Evolutionary conservation across 2,329 filamentous ascomycete genomes (phyloP).

Genomic region (Cytospora piceae): DNA sequence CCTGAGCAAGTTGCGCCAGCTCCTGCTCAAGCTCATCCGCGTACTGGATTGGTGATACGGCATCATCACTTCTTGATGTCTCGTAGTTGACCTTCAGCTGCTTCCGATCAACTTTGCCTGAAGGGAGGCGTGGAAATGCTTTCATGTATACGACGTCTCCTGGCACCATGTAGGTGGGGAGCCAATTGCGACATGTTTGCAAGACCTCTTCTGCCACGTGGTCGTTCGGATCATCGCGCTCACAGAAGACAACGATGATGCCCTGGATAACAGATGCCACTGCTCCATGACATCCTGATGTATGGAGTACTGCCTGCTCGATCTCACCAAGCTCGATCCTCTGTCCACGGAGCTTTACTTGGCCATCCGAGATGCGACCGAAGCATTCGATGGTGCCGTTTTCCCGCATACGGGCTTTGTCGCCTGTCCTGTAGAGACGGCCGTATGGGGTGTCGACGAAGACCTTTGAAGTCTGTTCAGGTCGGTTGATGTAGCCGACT

Average conservation of each 20-base stretch:
- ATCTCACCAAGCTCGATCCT: constrained; percentile 80
- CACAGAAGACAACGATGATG: constrained; percentile 75
- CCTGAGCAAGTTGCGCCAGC: constrained; percentile 40
- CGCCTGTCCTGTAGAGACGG: constrained; percentile 80
- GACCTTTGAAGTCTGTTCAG: constrained; percentile 70
- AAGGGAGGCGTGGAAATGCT: constrained; percentile 74
- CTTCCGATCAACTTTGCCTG: constrained; percentile 81
- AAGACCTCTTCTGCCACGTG: constrained; percentile 51
- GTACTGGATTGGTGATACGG: constrained; percentile 8
- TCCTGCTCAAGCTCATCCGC: constrained; percentile 40
- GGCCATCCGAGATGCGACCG: constrained; percentile 77
- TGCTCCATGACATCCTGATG: constrained; percentile 64
- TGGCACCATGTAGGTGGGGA: constrained; percentile 84
- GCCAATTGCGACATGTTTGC: constrained; percentile 69
- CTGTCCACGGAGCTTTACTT: constrained; percentile 86
- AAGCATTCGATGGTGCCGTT: constrained; percentile 80
- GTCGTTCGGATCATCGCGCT: constrained; percentile 48
- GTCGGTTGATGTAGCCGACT: constrained; percentile 78
- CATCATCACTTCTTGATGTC: constrained; percentile 10
- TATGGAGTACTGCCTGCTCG: constrained; percentile 69
- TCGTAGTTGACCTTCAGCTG: constrained; percentile 60
- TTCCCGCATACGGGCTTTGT: constrained; percentile 71
- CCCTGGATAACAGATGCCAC: constrained; percentile 70
- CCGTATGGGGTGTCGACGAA: constrained; percentile 74
- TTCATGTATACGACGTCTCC: constrained; percentile 67